Conservation (phyloP, 108 stramenopile genomes). For the Pinguiococcus pyrenoidosus region DNA sequence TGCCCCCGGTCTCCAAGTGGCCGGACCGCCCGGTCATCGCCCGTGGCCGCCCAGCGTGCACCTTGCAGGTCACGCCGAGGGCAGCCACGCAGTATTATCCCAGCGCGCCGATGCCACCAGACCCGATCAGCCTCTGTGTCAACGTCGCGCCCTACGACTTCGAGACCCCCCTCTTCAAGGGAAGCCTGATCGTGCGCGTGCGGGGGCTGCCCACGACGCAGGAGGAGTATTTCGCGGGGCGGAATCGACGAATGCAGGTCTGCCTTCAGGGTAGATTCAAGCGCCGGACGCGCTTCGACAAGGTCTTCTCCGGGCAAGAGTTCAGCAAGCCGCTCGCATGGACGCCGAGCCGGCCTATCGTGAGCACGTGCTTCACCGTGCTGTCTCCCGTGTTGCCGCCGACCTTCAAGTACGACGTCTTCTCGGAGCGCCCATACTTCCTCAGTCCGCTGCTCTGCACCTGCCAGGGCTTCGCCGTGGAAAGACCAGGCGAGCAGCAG, state of each 20-base stretch:
- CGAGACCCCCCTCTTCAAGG: conserved; percentile 3
- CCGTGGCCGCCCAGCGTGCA: too few species aligned
- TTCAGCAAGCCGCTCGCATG: background rate
- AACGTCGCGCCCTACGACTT: background rate
- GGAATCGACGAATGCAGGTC: background rate
- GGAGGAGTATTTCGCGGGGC: background rate
- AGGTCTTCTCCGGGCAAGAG: conserved; percentile 2
- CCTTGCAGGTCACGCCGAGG: too few species aligned
- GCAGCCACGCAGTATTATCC: too few species aligned
- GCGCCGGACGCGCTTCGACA: conserved; percentile 1
- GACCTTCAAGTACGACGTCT: conserved; percentile 1
- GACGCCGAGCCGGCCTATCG: background rate
- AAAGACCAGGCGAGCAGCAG: background rate
- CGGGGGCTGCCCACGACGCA: background rate
- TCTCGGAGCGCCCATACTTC: conserved; percentile 1
- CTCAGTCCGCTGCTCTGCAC: background rate
- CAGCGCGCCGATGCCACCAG: too few species aligned
- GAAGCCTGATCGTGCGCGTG: background rate
- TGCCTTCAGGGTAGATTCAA: background rate
- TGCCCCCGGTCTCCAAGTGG: too few species aligned
- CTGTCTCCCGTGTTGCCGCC: background rate
- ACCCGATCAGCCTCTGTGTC: too few species aligned
- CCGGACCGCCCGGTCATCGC: too few species aligned
- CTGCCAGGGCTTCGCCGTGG: background rate
- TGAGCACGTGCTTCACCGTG: background rate